Evolutionary conservation across 768 basidiomycete genomes (phyloP).

Genomic region (Wakefieldia striispora): DNA sequence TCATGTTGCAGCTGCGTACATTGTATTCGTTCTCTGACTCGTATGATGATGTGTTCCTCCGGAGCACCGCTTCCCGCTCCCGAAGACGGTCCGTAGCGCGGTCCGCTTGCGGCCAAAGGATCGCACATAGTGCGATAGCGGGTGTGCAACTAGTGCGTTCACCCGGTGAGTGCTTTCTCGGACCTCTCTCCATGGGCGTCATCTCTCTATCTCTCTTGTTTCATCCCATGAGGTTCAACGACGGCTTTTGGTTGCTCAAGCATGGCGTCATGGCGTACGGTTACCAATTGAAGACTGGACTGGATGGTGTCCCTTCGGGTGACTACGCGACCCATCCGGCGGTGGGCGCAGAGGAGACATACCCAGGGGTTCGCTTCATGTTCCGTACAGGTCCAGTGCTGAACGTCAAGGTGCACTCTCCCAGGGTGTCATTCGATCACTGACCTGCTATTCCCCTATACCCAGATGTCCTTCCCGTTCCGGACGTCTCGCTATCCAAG

Average conservation of each 20-base stretch:
- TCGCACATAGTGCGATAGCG: too few species aligned
- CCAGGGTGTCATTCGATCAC: constrained; percentile 49
- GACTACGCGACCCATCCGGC: constrained; percentile 55
- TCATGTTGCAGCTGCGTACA: constrained; percentile 6
- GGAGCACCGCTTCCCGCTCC: neutral
- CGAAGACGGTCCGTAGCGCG: neutral
- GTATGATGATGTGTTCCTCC: too few species aligned
- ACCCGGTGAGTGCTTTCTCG: too few species aligned
- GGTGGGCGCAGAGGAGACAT: constrained; percentile 68
- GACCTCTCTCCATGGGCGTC: too few species aligned
- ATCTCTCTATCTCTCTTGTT: neutral
- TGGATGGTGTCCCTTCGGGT: constrained; percentile 53
- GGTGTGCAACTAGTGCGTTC: neutral
- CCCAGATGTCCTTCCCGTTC: constrained; percentile 53
- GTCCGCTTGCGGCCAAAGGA: neutral
- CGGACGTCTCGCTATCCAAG: constrained; percentile 37
- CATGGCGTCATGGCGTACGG: constrained; percentile 61
- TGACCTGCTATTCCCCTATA: constrained; percentile 56
- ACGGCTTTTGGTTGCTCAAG: constrained; percentile 70
- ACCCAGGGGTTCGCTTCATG: constrained; percentile 43
- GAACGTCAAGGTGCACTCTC: constrained; percentile 54
- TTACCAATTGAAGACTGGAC: constrained; percentile 47
- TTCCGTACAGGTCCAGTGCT: constrained; percentile 2
- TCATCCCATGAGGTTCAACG: constrained; percentile 62
- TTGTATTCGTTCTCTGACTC: neutral